These are phyloP conservation scores for Heritiera littoralis DNA, from an alignment of 345 rosid genomes.

Conservation along the genomic window DNA sequence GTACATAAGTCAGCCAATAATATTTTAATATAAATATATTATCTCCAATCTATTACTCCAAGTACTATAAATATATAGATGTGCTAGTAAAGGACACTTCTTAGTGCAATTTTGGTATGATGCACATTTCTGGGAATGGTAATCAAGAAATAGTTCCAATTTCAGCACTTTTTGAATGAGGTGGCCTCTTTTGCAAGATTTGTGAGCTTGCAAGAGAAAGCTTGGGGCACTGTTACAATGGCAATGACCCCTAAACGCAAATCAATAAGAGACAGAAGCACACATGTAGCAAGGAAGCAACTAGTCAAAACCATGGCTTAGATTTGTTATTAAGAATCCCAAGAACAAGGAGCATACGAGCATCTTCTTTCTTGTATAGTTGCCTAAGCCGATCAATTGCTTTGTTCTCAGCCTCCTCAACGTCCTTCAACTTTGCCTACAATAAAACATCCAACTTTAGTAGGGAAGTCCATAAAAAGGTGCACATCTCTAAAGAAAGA, in stretches of 20 bases:
- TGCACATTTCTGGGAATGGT: neutral
- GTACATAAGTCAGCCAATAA: neutral
- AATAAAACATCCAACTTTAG: constrained; percentile 22
- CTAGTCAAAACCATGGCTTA: neutral
- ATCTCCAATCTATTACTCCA: neutral
- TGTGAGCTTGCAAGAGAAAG: neutral
- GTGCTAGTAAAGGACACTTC: neutral
- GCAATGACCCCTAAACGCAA: neutral
- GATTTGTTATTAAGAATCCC: neutral
- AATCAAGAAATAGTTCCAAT: neutral
- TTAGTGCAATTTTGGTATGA: neutral
- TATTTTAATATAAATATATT: neutral
- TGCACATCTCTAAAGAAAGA: neutral
- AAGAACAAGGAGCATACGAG: constrained; percentile 48
- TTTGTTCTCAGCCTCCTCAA: constrained; percentile 48
- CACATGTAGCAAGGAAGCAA: neutral
- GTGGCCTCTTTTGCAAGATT: neutral
- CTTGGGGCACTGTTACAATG: constrained; percentile 5
- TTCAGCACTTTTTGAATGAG: neutral
- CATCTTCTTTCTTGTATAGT: constrained; percentile 69
- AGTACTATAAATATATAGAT: neutral
- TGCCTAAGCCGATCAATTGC: constrained; percentile 54
- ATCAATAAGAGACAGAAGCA: neutral
- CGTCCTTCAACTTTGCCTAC: constrained; percentile 57
- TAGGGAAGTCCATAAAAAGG: neutral